Conservation (phyloP, 306 rosid species). For the Myrica gale region DNA sequence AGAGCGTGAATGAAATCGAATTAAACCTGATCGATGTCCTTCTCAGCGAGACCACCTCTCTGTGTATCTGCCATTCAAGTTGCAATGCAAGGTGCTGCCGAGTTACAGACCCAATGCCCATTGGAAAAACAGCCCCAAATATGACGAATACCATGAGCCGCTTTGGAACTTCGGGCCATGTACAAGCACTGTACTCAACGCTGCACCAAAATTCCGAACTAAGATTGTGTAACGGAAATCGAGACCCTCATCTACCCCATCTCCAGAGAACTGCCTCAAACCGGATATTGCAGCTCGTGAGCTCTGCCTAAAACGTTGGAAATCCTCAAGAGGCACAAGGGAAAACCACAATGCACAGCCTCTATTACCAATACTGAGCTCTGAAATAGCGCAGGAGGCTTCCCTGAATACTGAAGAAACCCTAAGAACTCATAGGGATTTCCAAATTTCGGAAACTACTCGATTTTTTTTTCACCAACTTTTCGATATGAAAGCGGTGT, state of each 20-base stretch:
- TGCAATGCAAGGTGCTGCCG: conserved; percentile 48
- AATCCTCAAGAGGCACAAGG: conserved; percentile 17
- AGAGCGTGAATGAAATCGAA: conserved; percentile 18
- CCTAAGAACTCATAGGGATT: conserved; percentile 44
- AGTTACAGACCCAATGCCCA: conserved; percentile 61
- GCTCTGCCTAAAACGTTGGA: conserved; percentile 21
- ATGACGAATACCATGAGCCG: conserved; percentile 39
- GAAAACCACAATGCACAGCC: conserved; percentile 20
- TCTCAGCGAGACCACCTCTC: conserved; percentile 53
- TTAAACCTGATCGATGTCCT: conserved; percentile 82
- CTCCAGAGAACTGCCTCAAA: conserved; percentile 17
- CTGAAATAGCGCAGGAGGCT: conserved; percentile 35
- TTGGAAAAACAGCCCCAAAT: conserved; percentile 52
- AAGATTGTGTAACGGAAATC: conserved; percentile 13
- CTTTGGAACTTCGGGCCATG: conserved; percentile 59
- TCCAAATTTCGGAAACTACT: conserved; percentile 27
- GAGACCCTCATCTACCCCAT: conserved; percentile 48
- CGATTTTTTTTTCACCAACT: background rate
- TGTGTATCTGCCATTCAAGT: conserved; percentile 95
- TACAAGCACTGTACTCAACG: conserved; percentile 28
- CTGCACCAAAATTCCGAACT: conserved; percentile 26
- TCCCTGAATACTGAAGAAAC: conserved; percentile 30
- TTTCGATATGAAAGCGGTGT: conserved; percentile 1
- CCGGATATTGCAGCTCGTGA: conserved; percentile 39
- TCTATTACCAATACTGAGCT: conserved; percentile 41